A percentile compares a stretch with the other conserved stretches of the same genome.
These are phyloP conservation scores for Chalciporus pseudorubinellus DNA, from an alignment of 768 basidiomycete genomes.

Conservation along the genomic window DNA sequence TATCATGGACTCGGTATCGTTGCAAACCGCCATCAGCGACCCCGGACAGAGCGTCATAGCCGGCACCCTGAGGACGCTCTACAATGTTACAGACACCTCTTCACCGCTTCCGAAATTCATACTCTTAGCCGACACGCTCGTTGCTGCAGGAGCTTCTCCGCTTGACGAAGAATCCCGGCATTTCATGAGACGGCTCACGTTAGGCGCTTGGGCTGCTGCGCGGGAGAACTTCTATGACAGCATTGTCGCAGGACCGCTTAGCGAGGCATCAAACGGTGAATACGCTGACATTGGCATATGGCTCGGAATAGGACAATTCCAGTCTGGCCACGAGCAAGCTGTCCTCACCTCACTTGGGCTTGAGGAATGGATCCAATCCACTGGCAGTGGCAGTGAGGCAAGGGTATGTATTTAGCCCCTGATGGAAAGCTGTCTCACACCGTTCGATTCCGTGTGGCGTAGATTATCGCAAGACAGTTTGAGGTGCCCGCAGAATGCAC, in stretches of 20 bases:
- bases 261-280: conserved; percentile 50
- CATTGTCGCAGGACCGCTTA: conserved; percentile 50
- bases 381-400: conserved; percentile 15
- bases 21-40: conserved; percentile 4
- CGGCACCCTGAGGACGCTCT: conserved; percentile 12
- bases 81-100: neutral
- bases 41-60: neutral
- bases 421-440: conserved; percentile 5
- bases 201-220: conserved; percentile 40
- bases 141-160: conserved; percentile 6
- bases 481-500: conserved; percentile 8
- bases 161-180: conserved; percentile 2
- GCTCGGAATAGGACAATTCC: conserved; percentile 44
- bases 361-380: conserved; percentile 16
- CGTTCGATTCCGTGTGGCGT: conserved; percentile 12
- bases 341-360: conserved; percentile 37
- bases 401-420: conserved; percentile 5
- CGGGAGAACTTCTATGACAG: conserved; percentile 45
- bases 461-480: conserved; percentile 18
- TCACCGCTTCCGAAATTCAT: conserved; percentile 16
- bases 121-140: conserved; percentile 9
- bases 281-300: conserved; percentile 52
- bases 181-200: conserved; percentile 32
- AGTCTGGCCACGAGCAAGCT: conserved; percentile 26
- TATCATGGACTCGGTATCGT: conserved; percentile 2